Conservation (phyloP, 805 yeast species). For the Ogataea corticis region DNA sequence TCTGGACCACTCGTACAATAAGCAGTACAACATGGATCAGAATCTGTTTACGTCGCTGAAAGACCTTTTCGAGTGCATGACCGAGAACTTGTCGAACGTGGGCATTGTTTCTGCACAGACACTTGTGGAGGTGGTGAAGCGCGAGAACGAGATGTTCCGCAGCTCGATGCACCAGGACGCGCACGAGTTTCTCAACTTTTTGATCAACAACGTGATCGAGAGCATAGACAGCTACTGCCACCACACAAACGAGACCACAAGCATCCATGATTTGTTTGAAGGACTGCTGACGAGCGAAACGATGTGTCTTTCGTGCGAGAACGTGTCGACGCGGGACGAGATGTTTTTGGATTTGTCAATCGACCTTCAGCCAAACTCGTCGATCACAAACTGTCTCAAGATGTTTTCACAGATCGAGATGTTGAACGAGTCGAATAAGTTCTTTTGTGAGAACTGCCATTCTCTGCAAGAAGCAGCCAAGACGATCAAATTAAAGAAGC, state of each 20-base stretch:
- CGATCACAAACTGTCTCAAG: slow-evolving; percentile 73
- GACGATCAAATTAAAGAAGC: slow-evolving; percentile 71
- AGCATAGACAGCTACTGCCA: slow-evolving; percentile 41
- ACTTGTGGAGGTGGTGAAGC: slow-evolving; percentile 73
- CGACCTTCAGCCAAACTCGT: slow-evolving; percentile 74
- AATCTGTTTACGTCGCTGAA: slow-evolving; percentile 66
- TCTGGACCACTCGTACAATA: slow-evolving; percentile 64
- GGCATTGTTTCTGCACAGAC: slow-evolving; percentile 86
- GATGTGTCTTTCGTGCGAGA: slow-evolving; percentile 87
- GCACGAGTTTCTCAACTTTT: slow-evolving; percentile 89
- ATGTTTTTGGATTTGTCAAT: slow-evolving; percentile 83
- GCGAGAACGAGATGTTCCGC: slow-evolving; percentile 81
- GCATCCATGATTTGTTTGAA: slow-evolving; percentile 71
- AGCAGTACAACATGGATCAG: slow-evolving; percentile 50
- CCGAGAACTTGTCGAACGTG: slow-evolving; percentile 62
- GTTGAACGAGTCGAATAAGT: slow-evolving; percentile 83
- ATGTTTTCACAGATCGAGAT: slow-evolving; percentile 86
- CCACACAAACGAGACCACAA: slow-evolving; percentile 8
- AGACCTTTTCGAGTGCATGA: slow-evolving; percentile 82
- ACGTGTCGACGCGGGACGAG: slow-evolving; percentile 77
- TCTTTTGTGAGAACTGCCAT: slow-evolving; percentile 87
- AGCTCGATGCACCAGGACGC: slow-evolving; percentile 98
- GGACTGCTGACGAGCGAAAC: slow-evolving; percentile 86
- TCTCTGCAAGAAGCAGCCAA: slow-evolving; percentile 94
- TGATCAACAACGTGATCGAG: slow-evolving; percentile 68